Conservation (phyloP, 2,329 filamentous ascomycete species). For the Diatrype stigma region DNA sequence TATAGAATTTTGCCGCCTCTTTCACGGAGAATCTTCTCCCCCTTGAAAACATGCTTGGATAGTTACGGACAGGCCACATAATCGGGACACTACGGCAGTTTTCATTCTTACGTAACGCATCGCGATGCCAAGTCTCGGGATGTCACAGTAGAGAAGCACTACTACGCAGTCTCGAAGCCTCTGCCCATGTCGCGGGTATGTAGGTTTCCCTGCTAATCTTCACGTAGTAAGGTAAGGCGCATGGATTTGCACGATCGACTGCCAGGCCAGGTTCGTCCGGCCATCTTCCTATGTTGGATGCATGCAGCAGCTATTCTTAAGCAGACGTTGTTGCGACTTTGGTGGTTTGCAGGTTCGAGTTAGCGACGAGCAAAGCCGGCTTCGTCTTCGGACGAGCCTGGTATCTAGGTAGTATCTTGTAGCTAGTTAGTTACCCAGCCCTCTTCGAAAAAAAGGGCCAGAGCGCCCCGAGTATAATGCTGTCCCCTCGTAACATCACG, state of each 20-base stretch:
- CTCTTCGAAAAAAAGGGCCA: conserved; percentile 9
- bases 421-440: no score
- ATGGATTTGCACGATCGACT: neutral
- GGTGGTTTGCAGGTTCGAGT: no score
- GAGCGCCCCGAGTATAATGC: conserved; percentile 12
- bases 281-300: neutral
- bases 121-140: neutral
- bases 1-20: no score
- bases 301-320: no score
- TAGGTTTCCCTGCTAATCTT: neutral
- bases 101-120: neutral
- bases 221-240: neutral
- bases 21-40: no score
- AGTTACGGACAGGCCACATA: neutral
- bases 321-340: no score
- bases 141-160: neutral
- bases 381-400: neutral
- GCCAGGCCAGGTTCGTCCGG: neutral
- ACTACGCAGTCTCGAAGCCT: neutral
- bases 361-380: no score
- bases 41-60: neutral
- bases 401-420: no score
- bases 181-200: neutral
- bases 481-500: conserved; percentile 10
- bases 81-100: neutral